Evolutionary conservation across 495 filamentous ascomycete genomes (phyloP).

Genomic region (Lepidopterella palustris): DNA sequence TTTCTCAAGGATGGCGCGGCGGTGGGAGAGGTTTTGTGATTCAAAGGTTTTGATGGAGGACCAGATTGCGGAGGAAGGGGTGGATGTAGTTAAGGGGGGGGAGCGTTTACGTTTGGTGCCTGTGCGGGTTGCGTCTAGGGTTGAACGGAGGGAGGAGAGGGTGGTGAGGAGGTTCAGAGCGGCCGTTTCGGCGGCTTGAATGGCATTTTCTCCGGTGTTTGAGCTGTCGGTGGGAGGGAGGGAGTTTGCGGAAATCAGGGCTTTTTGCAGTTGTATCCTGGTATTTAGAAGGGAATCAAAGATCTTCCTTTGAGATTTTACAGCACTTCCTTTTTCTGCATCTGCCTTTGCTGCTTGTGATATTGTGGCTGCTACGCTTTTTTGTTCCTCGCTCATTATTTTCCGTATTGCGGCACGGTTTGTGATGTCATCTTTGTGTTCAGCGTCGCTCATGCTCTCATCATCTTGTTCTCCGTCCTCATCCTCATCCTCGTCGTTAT

Average conservation of each 20-base stretch:
- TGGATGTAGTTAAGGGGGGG: constrained; percentile 41
- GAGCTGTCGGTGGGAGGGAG: constrained; percentile 40
- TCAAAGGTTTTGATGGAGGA: constrained; percentile 64
- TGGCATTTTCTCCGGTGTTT: constrained; percentile 31
- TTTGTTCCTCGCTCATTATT: constrained; percentile 67
- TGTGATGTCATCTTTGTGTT: constrained; percentile 26
- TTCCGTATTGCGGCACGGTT: constrained; percentile 56
- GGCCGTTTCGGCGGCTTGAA: constrained; percentile 79
- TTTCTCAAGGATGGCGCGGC: constrained; percentile 56
- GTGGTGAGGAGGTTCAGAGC: constrained; percentile 82
- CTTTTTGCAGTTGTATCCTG: constrained; percentile 87
- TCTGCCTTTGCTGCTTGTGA: constrained; percentile 71
- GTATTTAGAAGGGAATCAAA: constrained; percentile 84
- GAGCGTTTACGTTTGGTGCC: constrained; percentile 46
- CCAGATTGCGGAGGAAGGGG: constrained; percentile 59
- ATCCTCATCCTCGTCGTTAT: constrained; percentile 31
- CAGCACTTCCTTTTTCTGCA: constrained; percentile 74
- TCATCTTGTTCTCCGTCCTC: constrained; percentile 39
- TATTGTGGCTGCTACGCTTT: constrained; percentile 59
- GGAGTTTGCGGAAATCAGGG: constrained; percentile 72
- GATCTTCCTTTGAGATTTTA: constrained; percentile 71
- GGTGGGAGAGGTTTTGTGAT: constrained; percentile 42
- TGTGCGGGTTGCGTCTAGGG: constrained; percentile 51
- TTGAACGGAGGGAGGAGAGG: constrained; percentile 63
- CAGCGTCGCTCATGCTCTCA: constrained; percentile 38